Percentiles rank a stretch among this genome's conserved stretches.
These are phyloP conservation scores for Fusarium agapanthi DNA, from an alignment of 2,329 filamentous ascomycete genomes.

Conservation along the genomic window DNA sequence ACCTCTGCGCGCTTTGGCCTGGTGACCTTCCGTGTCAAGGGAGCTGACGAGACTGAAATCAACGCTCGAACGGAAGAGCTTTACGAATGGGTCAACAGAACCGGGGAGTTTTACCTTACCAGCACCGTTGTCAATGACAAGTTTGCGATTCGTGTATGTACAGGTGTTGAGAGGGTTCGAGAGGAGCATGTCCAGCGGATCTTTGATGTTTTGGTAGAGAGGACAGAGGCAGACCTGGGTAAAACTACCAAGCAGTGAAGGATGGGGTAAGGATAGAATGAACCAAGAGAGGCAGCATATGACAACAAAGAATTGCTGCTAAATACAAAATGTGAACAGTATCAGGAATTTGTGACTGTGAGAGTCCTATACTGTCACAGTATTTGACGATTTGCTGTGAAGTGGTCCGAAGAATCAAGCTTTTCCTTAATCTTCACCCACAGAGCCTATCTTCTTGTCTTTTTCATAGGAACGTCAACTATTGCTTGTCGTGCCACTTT, in stretches of 20 bases:
- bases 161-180: slow-evolving; percentile 69
- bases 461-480: too few relatives aligned
- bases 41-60: slow-evolving; percentile 57
- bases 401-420: accelerated
- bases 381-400: not conserved
- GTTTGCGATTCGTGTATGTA: slow-evolving; percentile 84
- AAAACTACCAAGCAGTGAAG: not conserved
- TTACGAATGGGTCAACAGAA: slow-evolving; percentile 76
- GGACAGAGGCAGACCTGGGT: slow-evolving; percentile 56
- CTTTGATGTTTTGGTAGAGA: slow-evolving; percentile 76
- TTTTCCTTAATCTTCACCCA: too few relatives aligned
- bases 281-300: accelerated
- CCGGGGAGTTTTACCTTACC: slow-evolving; percentile 84
- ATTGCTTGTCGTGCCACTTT: not conserved
- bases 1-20: slow-evolving; percentile 80
- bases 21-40: slow-evolving; percentile 74
- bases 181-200: slow-evolving; percentile 78
- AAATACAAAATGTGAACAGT: too few relatives aligned
- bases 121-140: slow-evolving; percentile 76
- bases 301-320: accelerated
- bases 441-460: not conserved
- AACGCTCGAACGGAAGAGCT: slow-evolving; percentile 77
- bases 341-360: accelerated
- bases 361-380: accelerated
- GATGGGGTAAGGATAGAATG: accelerated